Evolutionary conservation across 768 basidiomycete species (phyloP), one percentile per base, ranked within the genome.

Genomic region (Phaeotremella fagi): DNA sequence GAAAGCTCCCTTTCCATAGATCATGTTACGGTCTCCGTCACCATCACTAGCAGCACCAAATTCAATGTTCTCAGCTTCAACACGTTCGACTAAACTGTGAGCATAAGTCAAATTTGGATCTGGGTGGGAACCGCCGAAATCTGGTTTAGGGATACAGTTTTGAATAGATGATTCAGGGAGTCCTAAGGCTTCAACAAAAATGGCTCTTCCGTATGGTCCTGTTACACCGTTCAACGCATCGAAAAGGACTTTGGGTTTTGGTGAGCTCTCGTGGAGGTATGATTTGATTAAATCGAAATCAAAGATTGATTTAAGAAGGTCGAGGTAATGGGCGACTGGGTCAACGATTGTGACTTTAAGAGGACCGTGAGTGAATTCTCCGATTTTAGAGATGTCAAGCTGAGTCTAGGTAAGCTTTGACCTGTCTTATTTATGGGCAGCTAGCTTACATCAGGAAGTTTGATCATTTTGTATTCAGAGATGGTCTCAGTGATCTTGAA

Each of bases 81-180:
- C 95, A 16, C 79, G 85, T 55, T 92, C 87, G 31, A 99, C 95
- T 47, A 99, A 85, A 14, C 83, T 80, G 77, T 91, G 89, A 1
- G 95, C 95, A 75, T 98, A 99, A 6, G 91, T 97, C 66, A 99
- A 77, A 79, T 99, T 99, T 26, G 95, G 95, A 75, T 99, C 95
- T 3, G 95, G 95, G 75, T 99, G 95, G 54, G 88, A 88, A 64
- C 92, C 94, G 44, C 92, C 94, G 73, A 99, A 99, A 75, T 98
- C 90, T 20, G 94, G 92, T 37, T 86, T 82, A 5, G 95, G 88
- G 9, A 83, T 77, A 66, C 89, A 88, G 78, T 97, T 94, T 79
- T 97, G 94, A 59, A 91, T 78, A 24, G 88, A 87, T 1, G 81
- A 78, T 60, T 83, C 81, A 15, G 86, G 81, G 16, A 99, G 85